Percentiles rank a stretch among this genome's conserved stretches.
These are phyloP conservation scores for Striga asiatica DNA, from an alignment of 257 asterid genomes.

Conservation along the genomic window DNA sequence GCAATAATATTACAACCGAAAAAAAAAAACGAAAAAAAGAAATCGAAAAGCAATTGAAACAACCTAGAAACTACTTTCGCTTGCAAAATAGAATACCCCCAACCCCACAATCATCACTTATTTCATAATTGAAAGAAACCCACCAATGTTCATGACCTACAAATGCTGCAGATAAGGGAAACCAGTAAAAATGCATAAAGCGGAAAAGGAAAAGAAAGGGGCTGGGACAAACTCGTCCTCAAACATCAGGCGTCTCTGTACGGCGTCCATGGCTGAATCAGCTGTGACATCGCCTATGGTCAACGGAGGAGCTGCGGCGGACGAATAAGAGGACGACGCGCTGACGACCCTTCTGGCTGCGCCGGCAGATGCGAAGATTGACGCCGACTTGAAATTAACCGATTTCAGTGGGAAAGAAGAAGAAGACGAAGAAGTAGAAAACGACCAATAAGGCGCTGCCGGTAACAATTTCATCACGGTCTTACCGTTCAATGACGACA, in stretches of 20 bases:
- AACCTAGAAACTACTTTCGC: too few relatives aligned
- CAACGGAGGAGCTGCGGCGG: constrained; percentile 3
- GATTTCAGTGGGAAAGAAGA: constrained; percentile 6
- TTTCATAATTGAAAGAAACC: too few relatives aligned
- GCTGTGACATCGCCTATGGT: constrained; percentile 44
- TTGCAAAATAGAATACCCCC: too few relatives aligned
- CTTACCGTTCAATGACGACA: constrained; percentile 23
- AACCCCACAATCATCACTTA: too few relatives aligned
- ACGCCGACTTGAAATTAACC: neutral
- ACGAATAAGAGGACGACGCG: constrained; percentile 5
- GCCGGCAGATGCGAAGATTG: neutral
- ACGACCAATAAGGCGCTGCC: constrained; percentile 15
- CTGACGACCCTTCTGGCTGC: neutral
- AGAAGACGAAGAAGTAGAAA: constrained; percentile 15
- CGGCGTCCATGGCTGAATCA: constrained; percentile 87
- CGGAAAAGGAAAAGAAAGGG: neutral
- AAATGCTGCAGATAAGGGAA: too few relatives aligned
- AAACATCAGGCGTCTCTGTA: constrained; percentile 92
- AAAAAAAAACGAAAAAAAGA: too few relatives aligned
- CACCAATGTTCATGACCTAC: too few relatives aligned
- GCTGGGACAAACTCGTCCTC: constrained; percentile 67
- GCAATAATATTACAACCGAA: too few relatives aligned
- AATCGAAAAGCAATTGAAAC: too few relatives aligned
- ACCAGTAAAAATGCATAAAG: neutral
- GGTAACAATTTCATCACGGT: constrained; percentile 20